Evolutionary conservation across 2,329 filamentous ascomycete genomes (phyloP).

Genomic region (Colletotrichum australisinense): DNA sequence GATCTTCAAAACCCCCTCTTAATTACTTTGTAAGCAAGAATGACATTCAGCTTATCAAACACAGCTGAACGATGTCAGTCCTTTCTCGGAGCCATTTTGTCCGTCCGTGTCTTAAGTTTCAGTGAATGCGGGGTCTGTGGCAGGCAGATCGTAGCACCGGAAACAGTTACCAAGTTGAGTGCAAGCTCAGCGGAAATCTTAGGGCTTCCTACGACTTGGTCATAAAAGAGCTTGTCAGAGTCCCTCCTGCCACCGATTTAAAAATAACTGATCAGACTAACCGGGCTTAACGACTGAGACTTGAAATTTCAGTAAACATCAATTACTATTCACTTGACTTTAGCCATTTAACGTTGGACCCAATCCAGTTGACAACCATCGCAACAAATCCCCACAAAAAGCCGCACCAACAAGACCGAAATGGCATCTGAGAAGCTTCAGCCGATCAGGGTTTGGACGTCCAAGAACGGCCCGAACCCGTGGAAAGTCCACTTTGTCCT

Average conservation of each 20-base stretch:
- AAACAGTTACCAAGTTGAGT: not conserved
- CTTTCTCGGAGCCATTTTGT: not conserved
- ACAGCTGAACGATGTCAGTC: not conserved
- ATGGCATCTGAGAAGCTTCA: not conserved
- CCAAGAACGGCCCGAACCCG: conserved; percentile 42
- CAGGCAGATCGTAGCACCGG: not conserved
- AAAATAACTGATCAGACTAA: not conserved
- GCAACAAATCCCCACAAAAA: not conserved
- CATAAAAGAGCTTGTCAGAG: not conserved
- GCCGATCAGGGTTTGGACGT: not conserved
- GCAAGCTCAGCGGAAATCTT: not conserved
- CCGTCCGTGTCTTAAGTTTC: not conserved
- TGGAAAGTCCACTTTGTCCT: conserved; percentile 47
- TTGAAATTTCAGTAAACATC: too few species aligned
- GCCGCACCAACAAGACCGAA: not conserved
- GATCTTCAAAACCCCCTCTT: not conserved
- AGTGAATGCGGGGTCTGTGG: not conserved
- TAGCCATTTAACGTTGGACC: not conserved
- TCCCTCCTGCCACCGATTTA: not conserved
- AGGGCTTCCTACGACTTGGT: not conserved
- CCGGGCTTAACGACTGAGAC: too few species aligned
- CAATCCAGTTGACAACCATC: not conserved
- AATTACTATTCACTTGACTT: too few species aligned
- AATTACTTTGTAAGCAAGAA: not conserved
- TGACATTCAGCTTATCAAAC: not conserved